Evolutionary conservation across 352 stramenopile species (phyloP).

Genomic region (Phytophthora macrochlamydospora): DNA sequence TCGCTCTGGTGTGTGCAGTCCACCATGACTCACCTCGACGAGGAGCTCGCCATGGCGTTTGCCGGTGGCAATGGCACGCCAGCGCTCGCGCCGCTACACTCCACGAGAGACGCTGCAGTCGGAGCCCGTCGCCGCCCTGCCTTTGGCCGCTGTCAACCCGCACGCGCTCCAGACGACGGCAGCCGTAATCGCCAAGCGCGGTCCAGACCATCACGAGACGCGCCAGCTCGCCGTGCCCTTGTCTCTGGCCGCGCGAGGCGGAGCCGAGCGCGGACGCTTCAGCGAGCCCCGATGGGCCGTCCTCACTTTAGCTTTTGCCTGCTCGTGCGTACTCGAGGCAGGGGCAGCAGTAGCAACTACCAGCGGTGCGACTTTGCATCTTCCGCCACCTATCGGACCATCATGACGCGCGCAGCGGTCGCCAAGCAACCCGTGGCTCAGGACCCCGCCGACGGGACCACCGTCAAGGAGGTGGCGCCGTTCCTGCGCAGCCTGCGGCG

Average conservation of each 20-base stretch:
- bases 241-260: conserved; percentile 14
- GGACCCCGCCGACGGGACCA: conserved; percentile 24
- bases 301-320: conserved; percentile 34
- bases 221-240: conserved; percentile 3
- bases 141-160: conserved; percentile 1
- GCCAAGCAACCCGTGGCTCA: conserved; percentile 10
- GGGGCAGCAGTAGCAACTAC: neutral
- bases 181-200: conserved; percentile 20
- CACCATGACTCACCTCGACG: conserved; percentile 12
- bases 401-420: conserved; percentile 18
- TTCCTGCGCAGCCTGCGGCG: conserved; percentile 60
- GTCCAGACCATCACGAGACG: conserved; percentile 5
- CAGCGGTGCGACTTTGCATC: neutral
- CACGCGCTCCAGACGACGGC: conserved; percentile 14
- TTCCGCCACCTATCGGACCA: conserved; percentile 9
- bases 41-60: neutral
- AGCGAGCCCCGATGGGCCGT: neutral
- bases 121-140: neutral
- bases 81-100: neutral
- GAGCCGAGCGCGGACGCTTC: neutral
- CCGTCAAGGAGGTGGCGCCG: conserved; percentile 59
- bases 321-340: conserved; percentile 9
- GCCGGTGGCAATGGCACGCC: neutral
- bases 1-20: conserved; percentile 6
- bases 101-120: conserved; percentile 20